Evolutionary conservation across 495 filamentous ascomycete genomes (phyloP).

Genomic region (Staphylotrichum tortipilum): DNA sequence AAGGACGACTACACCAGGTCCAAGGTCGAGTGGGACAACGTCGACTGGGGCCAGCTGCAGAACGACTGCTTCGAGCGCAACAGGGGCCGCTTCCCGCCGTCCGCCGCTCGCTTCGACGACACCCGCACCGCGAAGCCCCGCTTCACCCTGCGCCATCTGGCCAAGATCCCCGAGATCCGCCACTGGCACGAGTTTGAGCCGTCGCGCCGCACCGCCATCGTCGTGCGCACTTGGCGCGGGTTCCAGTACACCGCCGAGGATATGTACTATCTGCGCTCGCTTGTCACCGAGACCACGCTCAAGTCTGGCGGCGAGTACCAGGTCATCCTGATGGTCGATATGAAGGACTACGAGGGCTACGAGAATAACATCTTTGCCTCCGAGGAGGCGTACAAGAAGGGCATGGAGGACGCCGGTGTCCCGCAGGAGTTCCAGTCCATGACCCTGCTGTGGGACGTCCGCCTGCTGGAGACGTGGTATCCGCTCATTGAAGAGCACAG

Average conservation of each 20-base stretch:
- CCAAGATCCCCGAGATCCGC: constrained; percentile 18
- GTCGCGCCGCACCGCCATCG: constrained; percentile 29
- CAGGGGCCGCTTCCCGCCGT: constrained; percentile 46
- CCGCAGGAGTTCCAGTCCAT: constrained; percentile 49
- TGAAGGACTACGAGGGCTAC: constrained; percentile 43
- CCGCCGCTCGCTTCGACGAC: constrained; percentile 11
- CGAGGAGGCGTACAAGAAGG: constrained; percentile 40
- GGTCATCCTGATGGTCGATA: constrained; percentile 50
- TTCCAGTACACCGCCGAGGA: constrained; percentile 36
- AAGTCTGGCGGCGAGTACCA: constrained; percentile 52
- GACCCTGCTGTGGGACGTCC: constrained; percentile 47
- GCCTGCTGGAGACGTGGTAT: constrained; percentile 33
- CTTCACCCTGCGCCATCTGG: constrained; percentile 14
- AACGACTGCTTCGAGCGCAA: constrained; percentile 61
- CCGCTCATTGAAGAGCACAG: constrained; percentile 28
- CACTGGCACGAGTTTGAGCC: constrained; percentile 26
- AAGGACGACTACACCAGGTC: constrained; percentile 16
- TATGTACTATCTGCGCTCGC: constrained; percentile 42
- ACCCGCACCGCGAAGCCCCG: constrained; percentile 20
- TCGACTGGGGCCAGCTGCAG: constrained; percentile 72
- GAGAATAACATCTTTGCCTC: constrained; percentile 41
- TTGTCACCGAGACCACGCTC: constrained; percentile 47
- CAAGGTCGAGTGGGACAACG: constrained; percentile 63
- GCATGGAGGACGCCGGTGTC: constrained; percentile 38
- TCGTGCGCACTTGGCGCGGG: constrained; percentile 36